Conservation (phyloP, 2,329 filamentous ascomycete genomes). For the Cryphonectria parasitica region DNA sequence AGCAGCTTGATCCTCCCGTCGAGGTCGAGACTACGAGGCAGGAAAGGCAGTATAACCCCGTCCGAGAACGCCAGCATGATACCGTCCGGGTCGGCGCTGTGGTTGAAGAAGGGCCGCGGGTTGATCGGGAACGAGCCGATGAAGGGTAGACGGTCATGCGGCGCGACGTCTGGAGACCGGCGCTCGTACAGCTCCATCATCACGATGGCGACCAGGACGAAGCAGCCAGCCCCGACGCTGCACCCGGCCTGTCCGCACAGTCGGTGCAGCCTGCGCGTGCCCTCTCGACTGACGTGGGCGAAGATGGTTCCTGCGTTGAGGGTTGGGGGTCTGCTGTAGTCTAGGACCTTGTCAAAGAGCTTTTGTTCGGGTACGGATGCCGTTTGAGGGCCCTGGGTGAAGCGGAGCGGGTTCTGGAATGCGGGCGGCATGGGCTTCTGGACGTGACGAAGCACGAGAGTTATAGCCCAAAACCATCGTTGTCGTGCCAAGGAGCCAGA, state of each 20-base stretch:
- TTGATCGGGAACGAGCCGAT: slow-evolving; percentile 27
- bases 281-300: slow-evolving; percentile 21
- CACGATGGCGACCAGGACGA: slow-evolving; percentile 32
- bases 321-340: slow-evolving; percentile 32
- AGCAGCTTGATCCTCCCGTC: slow-evolving; percentile 26
- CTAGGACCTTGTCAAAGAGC: slow-evolving; percentile 30
- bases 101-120: slow-evolving; percentile 24
- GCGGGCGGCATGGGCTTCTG: slow-evolving; percentile 32
- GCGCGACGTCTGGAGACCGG: slow-evolving; percentile 17
- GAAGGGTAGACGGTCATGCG: slow-evolving; percentile 15
- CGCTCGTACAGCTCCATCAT: slow-evolving; percentile 36
- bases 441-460: slow-evolving; percentile 33
- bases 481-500: slow-evolving; percentile 29
- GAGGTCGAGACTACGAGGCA: slow-evolving; percentile 19
- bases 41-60: slow-evolving; percentile 22
- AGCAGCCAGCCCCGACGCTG: slow-evolving; percentile 33
- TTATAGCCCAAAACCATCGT: slow-evolving; percentile 36
- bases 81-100: slow-evolving; percentile 18
- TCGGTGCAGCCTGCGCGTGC: slow-evolving; percentile 31
- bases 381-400: slow-evolving; percentile 19
- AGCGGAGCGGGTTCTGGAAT: slow-evolving; percentile 34
- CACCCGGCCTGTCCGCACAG: slow-evolving; percentile 32
- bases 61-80: slow-evolving; percentile 28
- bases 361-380: slow-evolving; percentile 22
- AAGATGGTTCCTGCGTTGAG: slow-evolving; percentile 32